Base-by-base conservation (phyloP, 2,329 filamentous ascomycete genomes). In the Penicillium thymicola region DNA sequence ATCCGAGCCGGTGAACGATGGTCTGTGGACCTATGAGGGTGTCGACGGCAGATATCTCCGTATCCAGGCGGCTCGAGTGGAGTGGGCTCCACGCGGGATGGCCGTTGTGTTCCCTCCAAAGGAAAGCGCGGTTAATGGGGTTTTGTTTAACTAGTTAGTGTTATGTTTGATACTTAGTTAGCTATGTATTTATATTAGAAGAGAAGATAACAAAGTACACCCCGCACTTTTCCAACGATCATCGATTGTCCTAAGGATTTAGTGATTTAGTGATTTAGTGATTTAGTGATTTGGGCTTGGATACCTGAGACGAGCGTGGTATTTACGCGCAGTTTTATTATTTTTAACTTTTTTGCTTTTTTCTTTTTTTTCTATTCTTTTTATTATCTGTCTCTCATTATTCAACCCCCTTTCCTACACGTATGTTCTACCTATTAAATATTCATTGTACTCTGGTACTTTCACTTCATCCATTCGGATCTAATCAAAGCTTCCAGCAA, bases 1-100 rank as follows among this genome's bases (percentile, higher is more conserved):
- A 66, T 63, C 64, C 64, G 64, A 66, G 53, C 64, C 64, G 64
- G 60, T 65, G 63, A 65, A 66, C 64, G 61, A 55, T 64, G 58
- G 59, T 55, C 59, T 46, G 61, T 64, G 63, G 59, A 53, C 64
- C 57, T 60, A 62, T 64, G 27, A 41, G 6, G 37, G 54, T 57
- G 51, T 30, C 23, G 27, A 14, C 57, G 63, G 64, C 44, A 59
- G 52, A 61, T 57, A 37, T 65, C 61, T 63, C 63, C 61, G 60
- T 32, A 3, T 28, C n/a, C 30, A 41, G 27, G 48, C 37, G 45
- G 49, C 48, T 46, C 43, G 11, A 38, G 45, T 37, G 45, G 30
- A 47, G 30, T 21, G 30, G 36, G 28, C 51, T 59, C 59, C 59
- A 60, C 61, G 57, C 61, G 49, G 49, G 38, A 44, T 42, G 25